Evolutionary conservation across 2,329 filamentous ascomycete species (phyloP).

Genomic region (Didymella arachidicola): DNA sequence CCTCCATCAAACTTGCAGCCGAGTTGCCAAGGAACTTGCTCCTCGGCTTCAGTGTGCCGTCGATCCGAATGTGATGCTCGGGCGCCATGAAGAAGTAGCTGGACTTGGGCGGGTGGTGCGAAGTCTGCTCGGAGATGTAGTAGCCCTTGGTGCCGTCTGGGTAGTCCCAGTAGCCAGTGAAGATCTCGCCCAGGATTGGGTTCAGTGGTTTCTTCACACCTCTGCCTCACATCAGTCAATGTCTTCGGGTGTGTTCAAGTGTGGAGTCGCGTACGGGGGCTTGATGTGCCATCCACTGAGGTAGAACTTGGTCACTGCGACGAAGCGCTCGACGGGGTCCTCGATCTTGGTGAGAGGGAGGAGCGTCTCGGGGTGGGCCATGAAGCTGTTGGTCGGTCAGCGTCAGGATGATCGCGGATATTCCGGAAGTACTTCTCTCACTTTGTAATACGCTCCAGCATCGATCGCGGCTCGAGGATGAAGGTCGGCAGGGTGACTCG

Average conservation of each 20-base stretch:
- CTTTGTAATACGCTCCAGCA: slow-evolving; percentile 99
- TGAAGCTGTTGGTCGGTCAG: slow-evolving; percentile 72
- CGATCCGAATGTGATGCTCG: slow-evolving; percentile 90
- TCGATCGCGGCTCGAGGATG: slow-evolving; percentile 95
- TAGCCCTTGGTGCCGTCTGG: slow-evolving; percentile 84
- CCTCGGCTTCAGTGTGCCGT: slow-evolving; percentile 91
- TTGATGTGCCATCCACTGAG: slow-evolving; percentile 99
- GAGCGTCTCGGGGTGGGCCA: slow-evolving; percentile 97
- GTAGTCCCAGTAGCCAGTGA: slow-evolving; percentile 95
- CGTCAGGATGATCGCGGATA: not conserved
- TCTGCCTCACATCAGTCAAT: slow-evolving; percentile 58
- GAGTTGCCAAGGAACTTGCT: slow-evolving; percentile 98
- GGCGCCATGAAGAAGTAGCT: slow-evolving; percentile 99
- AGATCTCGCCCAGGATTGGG: slow-evolving; percentile 93
- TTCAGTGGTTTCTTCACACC: slow-evolving; percentile 99
- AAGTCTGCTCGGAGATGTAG: slow-evolving; percentile 97
- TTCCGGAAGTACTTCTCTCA: slow-evolving; percentile 55
- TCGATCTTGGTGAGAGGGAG: slow-evolving; percentile 87
- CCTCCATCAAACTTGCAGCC: slow-evolving; percentile 97
- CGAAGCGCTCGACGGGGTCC: slow-evolving; percentile 87
- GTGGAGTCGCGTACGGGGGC: slow-evolving; percentile 74
- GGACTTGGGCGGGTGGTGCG: slow-evolving; percentile 96
- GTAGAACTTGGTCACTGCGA: slow-evolving; percentile 97
- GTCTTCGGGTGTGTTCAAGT: slow-evolving; percentile 16
- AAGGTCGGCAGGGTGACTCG: slow-evolving; percentile 95